Base-by-base conservation (phyloP, 2,329 filamentous ascomycete species). In the Calonectria pauciramosa region DNA sequence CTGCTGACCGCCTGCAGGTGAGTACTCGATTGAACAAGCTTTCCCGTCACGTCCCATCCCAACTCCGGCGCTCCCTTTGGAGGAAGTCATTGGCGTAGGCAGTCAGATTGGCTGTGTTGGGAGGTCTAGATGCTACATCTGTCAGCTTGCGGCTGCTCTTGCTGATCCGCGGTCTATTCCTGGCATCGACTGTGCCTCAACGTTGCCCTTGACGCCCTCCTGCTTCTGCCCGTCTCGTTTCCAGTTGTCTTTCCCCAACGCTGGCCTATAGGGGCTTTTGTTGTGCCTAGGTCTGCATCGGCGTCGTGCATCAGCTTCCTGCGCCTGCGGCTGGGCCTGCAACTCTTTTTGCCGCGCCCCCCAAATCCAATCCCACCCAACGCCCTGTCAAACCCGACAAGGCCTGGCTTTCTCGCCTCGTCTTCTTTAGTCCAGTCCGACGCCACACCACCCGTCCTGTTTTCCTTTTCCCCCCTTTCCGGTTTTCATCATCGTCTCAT, bases 271-370 rank as follows among this genome's bases (percentile, higher is more conserved):
- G 71, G 77, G 70, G 68, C 71, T 56, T 41, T 59, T 60, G 71
- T 65, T 68, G 70, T 75, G 70, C 30, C 51, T 59, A 47, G 47
- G 56, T 59, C 44, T 36, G 44, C 54, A 47, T 71, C 73, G 52
- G 38, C 69, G 66, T 75, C 44, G 65, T 77, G 63, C 69, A 72
- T 60, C 68, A 75, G 73, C 70, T 54, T 72, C 65, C 70, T 79
- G 76, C 76, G 73, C 70, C 76, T 79, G 76, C 71, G 72, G 63
- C 72, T 72, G 72, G 77, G 68, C 54, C 70, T 79, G 71, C 75
- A 79, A 73, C 72, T 75, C 71, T 73, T 75, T 75, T 80, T 81
- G 76, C 78, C 77, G 78, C 79, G 77, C 77, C 76, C 64, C 51
- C 51, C 77, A 79, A 77, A 52, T 74, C 70, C 73, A 60, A 80